Base-by-base conservation (phyloP, 768 basidiomycete species). In the Boletus edulis region DNA sequence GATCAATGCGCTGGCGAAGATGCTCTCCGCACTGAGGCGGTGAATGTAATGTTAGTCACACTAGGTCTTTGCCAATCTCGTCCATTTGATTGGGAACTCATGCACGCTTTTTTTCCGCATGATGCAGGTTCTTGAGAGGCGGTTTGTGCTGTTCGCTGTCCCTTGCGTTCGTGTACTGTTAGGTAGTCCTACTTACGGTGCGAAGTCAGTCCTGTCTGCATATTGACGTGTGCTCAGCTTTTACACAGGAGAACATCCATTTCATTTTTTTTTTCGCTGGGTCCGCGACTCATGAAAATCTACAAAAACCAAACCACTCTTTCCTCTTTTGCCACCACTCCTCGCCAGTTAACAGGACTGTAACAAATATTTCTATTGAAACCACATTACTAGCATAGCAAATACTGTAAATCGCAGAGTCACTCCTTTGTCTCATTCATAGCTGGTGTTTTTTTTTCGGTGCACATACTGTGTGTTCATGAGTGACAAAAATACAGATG, bases 1-100 rank as follows among this genome's bases (percentile, higher is more conserved):
- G 77, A 94, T 94, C 74, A 86, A 86, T 64, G 82, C 90, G 40
- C 77, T 95, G 63, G 92, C 92, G 54, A 94, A 94, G 85, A 91
- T 95, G 90, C 76, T 94, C 55, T 91, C 86, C 54, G 87, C 88
- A 49, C 72, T 91, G 72, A 79, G 87, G 65, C 85, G 85, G 65
- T 89, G 51, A 69, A 60, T 66, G 64, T 64, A 60, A 68, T 58
- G 66, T 64, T 66, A 62, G 68, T 68, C 35, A 48, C 53, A 67
- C 27, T 53, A 45, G 55, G 56, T 52, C 45, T 48, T 63, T 57
- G 39, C 50, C 42, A 49, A 27, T 55, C 20, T 20, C 32, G 49
- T 54, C 27, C 32, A 34, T 54, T 54, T 54, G 58, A 54, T 51
- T 47, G 54, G 62, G 53, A 55, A 39, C 66, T 67, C 59, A 68